phyloP scores from a whole-genome alignment of 371 early-diverging fungal genomes.

The Zancudomyces culisetae region DNA sequence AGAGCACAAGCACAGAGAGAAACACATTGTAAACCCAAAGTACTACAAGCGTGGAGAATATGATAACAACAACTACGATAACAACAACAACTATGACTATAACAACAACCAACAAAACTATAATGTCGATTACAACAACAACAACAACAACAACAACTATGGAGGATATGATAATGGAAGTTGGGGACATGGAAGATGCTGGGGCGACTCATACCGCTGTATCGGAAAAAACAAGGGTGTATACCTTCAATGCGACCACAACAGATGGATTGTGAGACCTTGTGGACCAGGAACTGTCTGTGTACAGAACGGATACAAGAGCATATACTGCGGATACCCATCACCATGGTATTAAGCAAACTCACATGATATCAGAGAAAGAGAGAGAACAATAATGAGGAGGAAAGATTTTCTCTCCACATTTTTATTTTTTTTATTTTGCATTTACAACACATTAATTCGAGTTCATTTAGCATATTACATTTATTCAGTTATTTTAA shows the following conservation, averaged over 20 bases:
- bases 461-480: too few species aligned
- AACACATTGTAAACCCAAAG: too few species aligned
- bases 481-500: too few species aligned
- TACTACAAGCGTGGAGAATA: not conserved
- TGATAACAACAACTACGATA: not conserved
- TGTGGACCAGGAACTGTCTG: slow-evolving; percentile 3
- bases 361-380: too few species aligned
- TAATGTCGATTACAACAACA: not conserved
- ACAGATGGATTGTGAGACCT: not conserved
- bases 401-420: too few species aligned
- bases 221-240: not conserved
- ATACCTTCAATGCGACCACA: slow-evolving; percentile 1
- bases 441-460: too few species aligned
- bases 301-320: not conserved
- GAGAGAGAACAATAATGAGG: too few species aligned
- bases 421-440: too few species aligned
- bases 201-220: not conserved
- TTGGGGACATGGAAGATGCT: not conserved
- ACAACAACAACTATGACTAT: not conserved
- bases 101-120: not conserved
- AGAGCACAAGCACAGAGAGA: too few species aligned
- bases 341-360: too few species aligned
- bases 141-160: not conserved
- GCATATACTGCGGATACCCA: slow-evolving; percentile 2
- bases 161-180: not conserved